Evolutionary conservation across 495 filamentous ascomycete genomes (phyloP), one percentile per base, ranked within the genome.

Genomic region (Trichodelitschia bisporula): DNA sequence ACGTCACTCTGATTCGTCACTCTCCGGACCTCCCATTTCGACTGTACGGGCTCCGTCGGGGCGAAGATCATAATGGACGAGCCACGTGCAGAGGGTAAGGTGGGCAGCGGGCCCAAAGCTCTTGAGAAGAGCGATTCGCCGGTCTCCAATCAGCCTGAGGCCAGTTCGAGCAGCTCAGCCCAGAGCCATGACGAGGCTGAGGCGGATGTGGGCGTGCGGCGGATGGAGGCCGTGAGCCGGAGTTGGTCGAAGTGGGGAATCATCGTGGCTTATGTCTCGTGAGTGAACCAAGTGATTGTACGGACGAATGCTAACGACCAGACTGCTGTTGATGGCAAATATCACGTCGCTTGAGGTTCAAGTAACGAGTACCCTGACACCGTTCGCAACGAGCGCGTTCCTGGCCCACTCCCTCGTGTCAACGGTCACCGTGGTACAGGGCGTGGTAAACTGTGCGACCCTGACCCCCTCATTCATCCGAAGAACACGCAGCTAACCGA

Each of bases 311-410:
- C 14, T 33, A 24, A 10, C 6, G 12, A 18, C 26, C 31, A 65
- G 62, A 37, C 62, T 68, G 36, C 61, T 59, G 36, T 51, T 66
- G 23, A 56, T 66, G 47, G 62, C 62, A 17, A 61, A 59, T 36
- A 58, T 55, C 32, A 66, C 61, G 12, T 64, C 59, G 24, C 43
- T 69, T 12, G 64, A 66, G 44, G 50, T 51, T 16, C 61, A 66
- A 36, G 66, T 62, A 3, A 58, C 62, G 4, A 53, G 49, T 40
- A 64, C 59, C 19, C 45, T 66, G 25, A 58, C 60, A 3, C 53
- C 58, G 13, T 66, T 61, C 49, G 63, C 63, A 8, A 69, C 64
- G 12, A 66, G 61, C 41, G 52, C 64, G n/a, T 69, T 69, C 38
- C 53, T 51, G 19, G 54, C 57, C 31, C 64, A 67, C 34, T 66